These are phyloP conservation scores for Bruguiera hainesii DNA, from an alignment of 441 rosid genomes.

Conservation along the genomic window DNA sequence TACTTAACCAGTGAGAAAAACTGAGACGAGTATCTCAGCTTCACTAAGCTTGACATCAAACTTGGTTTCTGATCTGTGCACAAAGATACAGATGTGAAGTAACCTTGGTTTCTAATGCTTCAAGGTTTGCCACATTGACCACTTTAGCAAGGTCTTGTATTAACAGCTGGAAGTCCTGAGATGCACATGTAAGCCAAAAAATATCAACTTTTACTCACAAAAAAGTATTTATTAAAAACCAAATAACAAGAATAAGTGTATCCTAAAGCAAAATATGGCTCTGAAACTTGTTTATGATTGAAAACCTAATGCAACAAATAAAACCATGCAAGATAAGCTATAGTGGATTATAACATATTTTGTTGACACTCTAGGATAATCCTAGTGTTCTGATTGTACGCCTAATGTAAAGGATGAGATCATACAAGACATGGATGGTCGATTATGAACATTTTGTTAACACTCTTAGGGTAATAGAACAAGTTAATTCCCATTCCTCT, in stretches of 20 bases:
- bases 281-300: no score
- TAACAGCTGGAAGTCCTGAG: constrained; percentile 62
- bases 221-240: neutral
- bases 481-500: neutral
- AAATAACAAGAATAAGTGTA: neutral
- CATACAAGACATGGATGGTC: no score
- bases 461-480: neutral
- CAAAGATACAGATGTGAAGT: constrained; percentile 13
- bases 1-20: neutral
- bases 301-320: neutral
- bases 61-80: neutral
- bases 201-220: neutral
- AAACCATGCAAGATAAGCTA: neutral
- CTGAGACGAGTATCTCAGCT: neutral
- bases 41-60: neutral
- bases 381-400: no score
- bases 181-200: constrained; percentile 1
- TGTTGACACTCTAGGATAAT: no score
- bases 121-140: constrained; percentile 24
- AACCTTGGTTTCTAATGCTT: constrained; percentile 52
- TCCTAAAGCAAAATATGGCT: neutral
- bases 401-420: no score
- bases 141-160: constrained; percentile 47
- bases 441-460: no score
- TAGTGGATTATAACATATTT: neutral